Base-by-base conservation (phyloP, 2,329 filamentous ascomycete genomes). In the Blastomyces percursus region DNA sequence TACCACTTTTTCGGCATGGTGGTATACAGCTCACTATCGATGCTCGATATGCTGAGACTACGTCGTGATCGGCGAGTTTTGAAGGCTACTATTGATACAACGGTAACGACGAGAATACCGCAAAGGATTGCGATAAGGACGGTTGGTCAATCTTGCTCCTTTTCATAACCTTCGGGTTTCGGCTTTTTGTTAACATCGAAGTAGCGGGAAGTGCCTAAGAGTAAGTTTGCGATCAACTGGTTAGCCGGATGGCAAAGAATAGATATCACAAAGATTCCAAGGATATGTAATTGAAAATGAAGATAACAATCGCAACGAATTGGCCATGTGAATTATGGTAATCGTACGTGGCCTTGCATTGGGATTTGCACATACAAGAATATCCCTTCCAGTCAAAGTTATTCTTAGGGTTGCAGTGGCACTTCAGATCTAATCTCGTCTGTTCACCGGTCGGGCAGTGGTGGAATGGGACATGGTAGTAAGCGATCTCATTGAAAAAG, bases 371-470 rank as follows among this genome's bases (percentile, higher is more conserved):
- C 90, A 81, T 84, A 95, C 92, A 97, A 74, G 91, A 96, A 75
- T 96, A 97, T 60, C 90, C 89, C 77, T 96, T 96, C 95, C 95
- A 99, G 78, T 99, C 94, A 81, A 99, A 99, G 80, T 99, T 99
- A 64, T 97, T 90, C 71, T 88, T 87, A 8, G 94, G 93, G 72
- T 99, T 91, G 79, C 94, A 99, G 76, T 92, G 88, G 77, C 94
- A 99, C 74, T 90, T 92, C 68, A 93, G 85, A 68, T 96, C 88
- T 62, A 92, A 76, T 67, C 92, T 86, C 61, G 84, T 85, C 78
- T 96, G 83, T 77, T 97, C 91, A 61, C 88, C 89, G 0, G 91
- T 96, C 2, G 94, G 94, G 77, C 94, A 99, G 77, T 99, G 94
- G 4, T 92, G 97, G 75, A 99, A 99, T 27, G 94, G 94, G 30